Evolutionary conservation across 2,329 filamentous ascomycete species (phyloP).

Genomic region (Gaeumannomyces sp.): DNA sequence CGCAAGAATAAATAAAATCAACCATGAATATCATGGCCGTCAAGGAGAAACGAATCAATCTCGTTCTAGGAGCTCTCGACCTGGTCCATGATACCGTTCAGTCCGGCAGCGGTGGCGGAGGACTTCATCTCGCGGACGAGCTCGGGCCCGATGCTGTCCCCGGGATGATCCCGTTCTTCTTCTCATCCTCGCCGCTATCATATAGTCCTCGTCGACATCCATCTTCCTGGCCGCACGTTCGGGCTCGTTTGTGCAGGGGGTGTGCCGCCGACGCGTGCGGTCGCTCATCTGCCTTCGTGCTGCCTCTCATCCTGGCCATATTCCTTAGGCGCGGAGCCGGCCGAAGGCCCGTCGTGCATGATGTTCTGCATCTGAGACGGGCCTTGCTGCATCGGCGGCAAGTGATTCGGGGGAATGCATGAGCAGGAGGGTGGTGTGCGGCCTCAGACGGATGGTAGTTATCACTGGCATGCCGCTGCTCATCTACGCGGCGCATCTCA

Average conservation of each 20-base stretch:
- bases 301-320: slow-evolving; percentile 48
- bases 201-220: slow-evolving; percentile 97
- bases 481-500: slow-evolving; percentile 46
- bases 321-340: slow-evolving; percentile 43
- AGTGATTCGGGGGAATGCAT: slow-evolving; percentile 47
- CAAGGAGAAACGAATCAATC: neutral
- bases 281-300: slow-evolving; percentile 13
- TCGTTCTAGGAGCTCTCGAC: slow-evolving; percentile 29
- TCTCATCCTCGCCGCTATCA: slow-evolving; percentile 84
- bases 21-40: neutral
- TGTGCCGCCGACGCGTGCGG: slow-evolving; percentile 23
- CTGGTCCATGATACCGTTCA: slow-evolving; percentile 42
- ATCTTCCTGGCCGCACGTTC: slow-evolving; percentile 83
- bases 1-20: neutral
- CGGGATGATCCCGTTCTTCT: slow-evolving; percentile 45
- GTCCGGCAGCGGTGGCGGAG: slow-evolving; percentile 38
- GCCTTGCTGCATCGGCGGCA: slow-evolving; percentile 59
- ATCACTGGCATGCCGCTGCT: slow-evolving; percentile 66
- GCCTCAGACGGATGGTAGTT: slow-evolving; percentile 89
- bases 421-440: slow-evolving; percentile 72
- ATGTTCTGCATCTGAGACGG: slow-evolving; percentile 43
- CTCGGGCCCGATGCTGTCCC: slow-evolving; percentile 35
- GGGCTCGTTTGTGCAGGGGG: slow-evolving; percentile 62
- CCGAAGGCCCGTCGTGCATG: slow-evolving; percentile 43
- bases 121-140: slow-evolving; percentile 44